These are phyloP conservation scores for Arthrobotrys conoides DNA, from an alignment of 2,329 filamentous ascomycete genomes.

Conservation along the genomic window DNA sequence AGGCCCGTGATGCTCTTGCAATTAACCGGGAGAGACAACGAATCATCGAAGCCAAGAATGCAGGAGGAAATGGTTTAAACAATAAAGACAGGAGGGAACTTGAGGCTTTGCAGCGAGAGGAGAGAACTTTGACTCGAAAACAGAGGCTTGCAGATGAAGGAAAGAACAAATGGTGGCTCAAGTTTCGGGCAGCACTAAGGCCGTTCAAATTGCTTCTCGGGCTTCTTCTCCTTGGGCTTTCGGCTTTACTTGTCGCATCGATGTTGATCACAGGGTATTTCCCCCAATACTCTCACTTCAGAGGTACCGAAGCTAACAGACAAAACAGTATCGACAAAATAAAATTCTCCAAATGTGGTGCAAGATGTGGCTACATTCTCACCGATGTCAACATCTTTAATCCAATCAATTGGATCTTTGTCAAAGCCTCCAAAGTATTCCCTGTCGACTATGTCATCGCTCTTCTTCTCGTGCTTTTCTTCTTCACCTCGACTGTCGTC, in stretches of 20 bases:
- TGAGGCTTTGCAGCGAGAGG: slow-evolving; percentile 87
- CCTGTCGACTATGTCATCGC: slow-evolving; percentile 94
- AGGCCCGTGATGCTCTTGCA: slow-evolving; percentile 74
- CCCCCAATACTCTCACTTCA: background rate
- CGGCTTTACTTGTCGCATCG: slow-evolving; percentile 84
- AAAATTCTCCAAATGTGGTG: slow-evolving; percentile 92
- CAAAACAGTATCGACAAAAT: slow-evolving; percentile 84
- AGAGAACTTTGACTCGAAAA: slow-evolving; percentile 89
- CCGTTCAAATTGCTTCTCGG: slow-evolving; percentile 91
- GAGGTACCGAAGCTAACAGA: background rate
- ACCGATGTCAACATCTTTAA: slow-evolving; percentile 92
- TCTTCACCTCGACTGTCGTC: slow-evolving; percentile 89
- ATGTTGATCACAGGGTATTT: slow-evolving; percentile 84
- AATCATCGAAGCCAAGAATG: slow-evolving; percentile 87
- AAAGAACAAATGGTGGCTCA: slow-evolving; percentile 82
- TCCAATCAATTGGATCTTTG: slow-evolving; percentile 90
- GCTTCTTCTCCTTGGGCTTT: slow-evolving; percentile 80
- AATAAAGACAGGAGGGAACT: slow-evolving; percentile 90
- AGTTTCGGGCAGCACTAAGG: slow-evolving; percentile 83
- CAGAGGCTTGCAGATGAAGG: slow-evolving; percentile 88
- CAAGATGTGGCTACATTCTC: slow-evolving; percentile 91
- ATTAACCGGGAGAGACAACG: slow-evolving; percentile 91
- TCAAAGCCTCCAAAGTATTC: slow-evolving; percentile 84
- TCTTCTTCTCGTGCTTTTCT: slow-evolving; percentile 83
- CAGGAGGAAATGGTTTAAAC: slow-evolving; percentile 77